Conservation (phyloP, 192 early-diverging fungal genomes). For the Entomortierella beljakovae region DNA sequence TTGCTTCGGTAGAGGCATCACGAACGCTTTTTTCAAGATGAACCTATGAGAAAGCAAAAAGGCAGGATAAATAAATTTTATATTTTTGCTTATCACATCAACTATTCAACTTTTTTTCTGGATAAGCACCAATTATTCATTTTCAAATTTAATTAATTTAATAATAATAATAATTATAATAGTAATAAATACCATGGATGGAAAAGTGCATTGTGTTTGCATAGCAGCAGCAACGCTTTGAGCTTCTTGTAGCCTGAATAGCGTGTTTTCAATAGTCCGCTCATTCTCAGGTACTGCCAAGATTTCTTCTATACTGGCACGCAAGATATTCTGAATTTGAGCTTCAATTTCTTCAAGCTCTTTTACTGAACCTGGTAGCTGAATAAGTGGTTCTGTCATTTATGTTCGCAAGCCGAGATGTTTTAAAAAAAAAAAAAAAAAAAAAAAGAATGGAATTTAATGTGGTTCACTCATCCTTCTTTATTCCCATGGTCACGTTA, state of each 20-base stretch:
- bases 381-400: slow-evolving; percentile 37
- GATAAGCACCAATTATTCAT: too few relatives aligned
- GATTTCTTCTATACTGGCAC: slow-evolving; percentile 16
- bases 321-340: slow-evolving; percentile 8
- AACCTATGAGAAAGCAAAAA: too few relatives aligned
- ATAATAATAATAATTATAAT: not conserved
- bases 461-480: too few relatives aligned
- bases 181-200: slow-evolving; percentile 24
- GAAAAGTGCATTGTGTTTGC: slow-evolving; percentile 47
- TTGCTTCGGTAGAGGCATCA: slow-evolving; percentile 74
- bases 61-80: too few relatives aligned
- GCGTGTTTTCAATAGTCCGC: slow-evolving; percentile 24
- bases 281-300: slow-evolving; percentile 11
- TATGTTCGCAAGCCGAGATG: too few relatives aligned
- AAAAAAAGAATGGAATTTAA: too few relatives aligned
- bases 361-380: slow-evolving; percentile 18
- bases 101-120: too few relatives aligned
- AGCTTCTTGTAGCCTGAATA: slow-evolving; percentile 30
- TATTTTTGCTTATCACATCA: too few relatives aligned
- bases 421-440: too few relatives aligned
- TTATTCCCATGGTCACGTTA: not conserved
- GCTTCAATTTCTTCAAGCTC: slow-evolving; percentile 15
- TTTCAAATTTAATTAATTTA: too few relatives aligned
- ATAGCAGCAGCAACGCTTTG: slow-evolving; percentile 35
- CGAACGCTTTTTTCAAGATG: slow-evolving; percentile 67